Base-by-base conservation (phyloP, 768 basidiomycete species). In the Scleroderma bovista region DNA sequence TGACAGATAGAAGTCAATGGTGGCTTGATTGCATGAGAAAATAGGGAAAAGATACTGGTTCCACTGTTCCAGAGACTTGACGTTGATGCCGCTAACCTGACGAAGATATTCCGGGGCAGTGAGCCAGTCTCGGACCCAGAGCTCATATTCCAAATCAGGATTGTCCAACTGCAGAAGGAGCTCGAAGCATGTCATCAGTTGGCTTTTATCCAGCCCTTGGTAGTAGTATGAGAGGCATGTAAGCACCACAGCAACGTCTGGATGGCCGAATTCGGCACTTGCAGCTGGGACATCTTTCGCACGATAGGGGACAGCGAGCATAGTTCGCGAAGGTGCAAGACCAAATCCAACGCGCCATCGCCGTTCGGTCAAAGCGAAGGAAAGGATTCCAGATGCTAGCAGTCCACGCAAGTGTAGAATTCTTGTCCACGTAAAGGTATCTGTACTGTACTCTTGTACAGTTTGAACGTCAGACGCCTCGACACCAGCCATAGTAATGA, bases 301-400 rank as follows among this genome's bases (percentile, higher is more conserved):
- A n/a, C 72, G 65, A 48, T 76, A 80, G 0, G 79, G 78, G 1
- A 80, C 77, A 1, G 78, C 77, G 1, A 79, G 67, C 53, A 74
- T 60, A 1, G 76, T 70, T 3, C 79, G 69, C 6, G 41, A 52
- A 2, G 55, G 56, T 42, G 74, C 73, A 5, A 77, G 68, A 2
- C 79, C 78, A 52, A 76, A 80, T 40, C 80, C 73, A 0, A 80
- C 78, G 26, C 78, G 58, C 75, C 76, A 80, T 11, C 76, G 69
- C 41, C 64, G 67, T 16, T 70, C 63, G 26, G 57, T 59, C 0
- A 80, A 57, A 1, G 61, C 59, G 42, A 71, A 70, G 2, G 60
- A 34, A 2, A 80, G 60, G 9, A 80, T 69, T 0, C 72, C 74
- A 1, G 65, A 60, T 0, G 64, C 70, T 29, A 80, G 48, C 2